These are phyloP conservation scores for Trypanosomatidae sp. DNA, from an alignment of 208 protist genomes.

Conservation along the genomic window DNA sequence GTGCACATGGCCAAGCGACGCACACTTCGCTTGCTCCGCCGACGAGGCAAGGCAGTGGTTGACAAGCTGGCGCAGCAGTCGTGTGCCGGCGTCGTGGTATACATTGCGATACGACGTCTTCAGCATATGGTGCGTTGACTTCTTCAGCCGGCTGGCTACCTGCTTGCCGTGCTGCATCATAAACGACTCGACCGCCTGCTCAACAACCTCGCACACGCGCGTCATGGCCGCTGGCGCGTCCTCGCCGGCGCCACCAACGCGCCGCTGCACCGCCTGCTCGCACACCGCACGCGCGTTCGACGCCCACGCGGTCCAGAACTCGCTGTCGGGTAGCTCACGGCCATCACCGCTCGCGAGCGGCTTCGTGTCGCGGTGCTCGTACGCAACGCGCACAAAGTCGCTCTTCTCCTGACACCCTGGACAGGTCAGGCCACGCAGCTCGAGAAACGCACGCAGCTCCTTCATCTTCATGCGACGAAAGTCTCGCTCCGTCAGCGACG, in stretches of 20 bases:
- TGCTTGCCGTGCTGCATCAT: constrained; percentile 74
- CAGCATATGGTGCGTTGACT: constrained; percentile 39
- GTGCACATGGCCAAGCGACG: constrained; percentile 30
- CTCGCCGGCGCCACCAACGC: constrained; percentile 33
- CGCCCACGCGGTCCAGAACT: constrained; percentile 74
- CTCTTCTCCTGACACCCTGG: constrained; percentile 75
- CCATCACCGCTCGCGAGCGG: constrained; percentile 27
- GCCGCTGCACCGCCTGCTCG: constrained; percentile 20
- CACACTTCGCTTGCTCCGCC: constrained; percentile 25
- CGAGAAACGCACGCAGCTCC: constrained; percentile 67
- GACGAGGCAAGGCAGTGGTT: constrained; percentile 55
- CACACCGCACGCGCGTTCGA: constrained; percentile 30
- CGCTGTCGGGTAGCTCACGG: constrained; percentile 38
- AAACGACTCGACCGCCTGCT: constrained; percentile 41
- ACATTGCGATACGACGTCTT: constrained; percentile 78
- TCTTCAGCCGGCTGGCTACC: constrained; percentile 58
- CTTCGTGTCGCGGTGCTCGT: constrained; percentile 49
- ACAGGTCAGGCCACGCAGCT: constrained; percentile 58
- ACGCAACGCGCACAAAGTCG: constrained; percentile 77
- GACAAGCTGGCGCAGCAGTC: constrained; percentile 31
- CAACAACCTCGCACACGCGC: constrained; percentile 36
- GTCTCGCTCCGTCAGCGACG: constrained; percentile 26
- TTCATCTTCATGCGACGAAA: constrained; percentile 86
- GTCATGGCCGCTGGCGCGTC: constrained; percentile 15
- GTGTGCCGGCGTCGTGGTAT: constrained; percentile 64